Evolutionary conservation across 768 basidiomycete genomes (phyloP).

Genomic region (Russula brevipes): DNA sequence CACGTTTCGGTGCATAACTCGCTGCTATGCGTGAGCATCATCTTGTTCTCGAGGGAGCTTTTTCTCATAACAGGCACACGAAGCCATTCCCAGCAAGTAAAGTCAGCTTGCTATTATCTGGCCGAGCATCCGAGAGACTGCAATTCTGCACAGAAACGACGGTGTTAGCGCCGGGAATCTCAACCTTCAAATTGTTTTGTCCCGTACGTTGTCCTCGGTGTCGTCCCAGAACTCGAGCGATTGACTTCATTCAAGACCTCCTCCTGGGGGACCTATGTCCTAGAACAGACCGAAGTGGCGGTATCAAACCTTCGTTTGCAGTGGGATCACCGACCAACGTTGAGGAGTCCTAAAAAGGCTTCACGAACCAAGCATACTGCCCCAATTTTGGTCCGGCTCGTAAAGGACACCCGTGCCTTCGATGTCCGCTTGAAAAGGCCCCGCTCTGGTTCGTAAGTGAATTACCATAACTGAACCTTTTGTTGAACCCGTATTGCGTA

Average conservation of each 20-base stretch:
- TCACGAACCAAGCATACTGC: slow-evolving; percentile 29
- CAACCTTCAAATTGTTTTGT: slow-evolving; percentile 56
- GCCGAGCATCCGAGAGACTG: slow-evolving; percentile 58
- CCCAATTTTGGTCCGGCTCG: slow-evolving; percentile 52
- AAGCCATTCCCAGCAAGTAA: slow-evolving; percentile 50
- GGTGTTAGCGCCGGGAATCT: slow-evolving; percentile 54
- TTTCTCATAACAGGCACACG: slow-evolving; percentile 37
- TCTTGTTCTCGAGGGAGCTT: not conserved
- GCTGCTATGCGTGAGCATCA: slow-evolving; percentile 65
- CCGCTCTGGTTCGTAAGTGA: slow-evolving; percentile 27
- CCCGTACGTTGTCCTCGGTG: slow-evolving; percentile 48
- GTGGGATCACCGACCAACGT: slow-evolving; percentile 47
- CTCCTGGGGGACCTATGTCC: slow-evolving; percentile 58
- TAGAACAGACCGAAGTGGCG: slow-evolving; percentile 64
- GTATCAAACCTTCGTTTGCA: slow-evolving; percentile 62
- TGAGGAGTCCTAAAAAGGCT: slow-evolving; percentile 25
- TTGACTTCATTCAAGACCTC: slow-evolving; percentile 34
- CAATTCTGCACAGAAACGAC: slow-evolving; percentile 45
- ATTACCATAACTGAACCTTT: slow-evolving; percentile 16
- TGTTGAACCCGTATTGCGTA: not conserved
- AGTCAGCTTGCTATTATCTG: slow-evolving; percentile 54
- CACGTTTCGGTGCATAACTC: slow-evolving; percentile 57
- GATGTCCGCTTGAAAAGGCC: slow-evolving; percentile 62
- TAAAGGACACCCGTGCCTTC: slow-evolving; percentile 56
- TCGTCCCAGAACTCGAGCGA: not conserved